These are phyloP conservation scores for Clavariopsis aquatica DNA, from an alignment of 495 filamentous ascomycete species.

Conservation along the genomic window DNA sequence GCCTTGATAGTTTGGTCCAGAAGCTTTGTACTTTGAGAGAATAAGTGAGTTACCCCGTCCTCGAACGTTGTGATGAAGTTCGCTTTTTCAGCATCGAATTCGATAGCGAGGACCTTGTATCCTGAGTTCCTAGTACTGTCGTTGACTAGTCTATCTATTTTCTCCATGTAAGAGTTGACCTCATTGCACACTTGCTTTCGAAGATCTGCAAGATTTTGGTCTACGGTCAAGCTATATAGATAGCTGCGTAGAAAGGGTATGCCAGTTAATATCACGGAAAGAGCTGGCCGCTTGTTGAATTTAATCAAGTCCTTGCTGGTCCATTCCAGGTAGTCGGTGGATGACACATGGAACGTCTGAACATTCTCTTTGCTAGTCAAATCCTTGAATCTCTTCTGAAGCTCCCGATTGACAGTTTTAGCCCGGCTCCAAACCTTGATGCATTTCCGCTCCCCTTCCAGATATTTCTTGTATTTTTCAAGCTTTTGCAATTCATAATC, in stretches of 20 bases:
- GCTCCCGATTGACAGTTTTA: neutral
- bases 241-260: neutral
- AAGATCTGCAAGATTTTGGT: neutral
- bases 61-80: neutral
- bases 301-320: neutral
- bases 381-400: neutral
- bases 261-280: neutral
- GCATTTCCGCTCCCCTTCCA: neutral
- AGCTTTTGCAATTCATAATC: neutral
- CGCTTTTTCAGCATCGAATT: neutral
- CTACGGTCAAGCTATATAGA: neutral
- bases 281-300: neutral
- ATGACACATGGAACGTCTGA: conserved; percentile 5
- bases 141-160: conserved; percentile 3
- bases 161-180: neutral
- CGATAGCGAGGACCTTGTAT: neutral
- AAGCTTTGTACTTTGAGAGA: neutral
- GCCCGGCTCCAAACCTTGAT: neutral
- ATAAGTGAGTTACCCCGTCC: neutral
- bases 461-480: neutral
- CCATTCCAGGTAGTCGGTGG: conserved; percentile 8
- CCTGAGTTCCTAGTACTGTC: neutral
- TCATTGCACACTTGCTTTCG: neutral
- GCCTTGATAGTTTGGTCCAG: neutral
- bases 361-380: neutral